phyloP scores from a whole-genome alignment of 768 basidiomycete species.

The Tubosaeta sp. region DNA sequence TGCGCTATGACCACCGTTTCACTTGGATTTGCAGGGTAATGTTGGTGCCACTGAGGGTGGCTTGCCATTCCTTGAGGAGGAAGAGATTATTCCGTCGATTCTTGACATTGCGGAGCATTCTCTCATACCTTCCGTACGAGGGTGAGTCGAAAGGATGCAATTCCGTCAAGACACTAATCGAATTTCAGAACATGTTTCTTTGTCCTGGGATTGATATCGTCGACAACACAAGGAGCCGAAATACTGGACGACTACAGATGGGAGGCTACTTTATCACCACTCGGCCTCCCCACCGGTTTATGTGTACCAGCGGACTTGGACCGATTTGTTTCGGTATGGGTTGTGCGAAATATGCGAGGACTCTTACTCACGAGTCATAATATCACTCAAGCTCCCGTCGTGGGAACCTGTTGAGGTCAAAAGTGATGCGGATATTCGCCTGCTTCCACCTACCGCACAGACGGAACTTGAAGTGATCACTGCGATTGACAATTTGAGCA shows the following conservation, averaged over 20 bases:
- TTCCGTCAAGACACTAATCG: slow-evolving; percentile 5
- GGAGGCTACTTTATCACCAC: slow-evolving; percentile 85
- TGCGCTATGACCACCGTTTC: neutral
- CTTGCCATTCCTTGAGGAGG: slow-evolving; percentile 91
- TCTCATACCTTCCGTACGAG: slow-evolving; percentile 84
- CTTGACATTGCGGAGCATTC: slow-evolving; percentile 90
- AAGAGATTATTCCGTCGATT: slow-evolving; percentile 87
- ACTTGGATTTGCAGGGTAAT: slow-evolving; percentile 62
- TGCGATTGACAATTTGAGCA: slow-evolving; percentile 89
- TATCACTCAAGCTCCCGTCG: slow-evolving; percentile 55
- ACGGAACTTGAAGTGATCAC: slow-evolving; percentile 81
- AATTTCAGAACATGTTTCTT: slow-evolving; percentile 88
- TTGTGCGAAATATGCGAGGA: neutral
- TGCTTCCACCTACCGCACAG: slow-evolving; percentile 63
- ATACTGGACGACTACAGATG: slow-evolving; percentile 89
- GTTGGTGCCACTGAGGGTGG: slow-evolving; percentile 89
- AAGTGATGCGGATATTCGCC: slow-evolving; percentile 37
- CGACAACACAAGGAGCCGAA: slow-evolving; percentile 88
- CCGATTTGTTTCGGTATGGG: slow-evolving; percentile 71
- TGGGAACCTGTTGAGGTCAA: slow-evolving; percentile 47
- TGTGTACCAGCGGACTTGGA: slow-evolving; percentile 86
- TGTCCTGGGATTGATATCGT: slow-evolving; percentile 88
- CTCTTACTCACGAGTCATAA: neutral
- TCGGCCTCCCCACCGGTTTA: slow-evolving; percentile 84
- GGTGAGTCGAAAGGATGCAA: slow-evolving; percentile 52